These are phyloP conservation scores for Neurospora pannonica DNA, from an alignment of 495 filamentous ascomycete species.

Conservation along the genomic window DNA sequence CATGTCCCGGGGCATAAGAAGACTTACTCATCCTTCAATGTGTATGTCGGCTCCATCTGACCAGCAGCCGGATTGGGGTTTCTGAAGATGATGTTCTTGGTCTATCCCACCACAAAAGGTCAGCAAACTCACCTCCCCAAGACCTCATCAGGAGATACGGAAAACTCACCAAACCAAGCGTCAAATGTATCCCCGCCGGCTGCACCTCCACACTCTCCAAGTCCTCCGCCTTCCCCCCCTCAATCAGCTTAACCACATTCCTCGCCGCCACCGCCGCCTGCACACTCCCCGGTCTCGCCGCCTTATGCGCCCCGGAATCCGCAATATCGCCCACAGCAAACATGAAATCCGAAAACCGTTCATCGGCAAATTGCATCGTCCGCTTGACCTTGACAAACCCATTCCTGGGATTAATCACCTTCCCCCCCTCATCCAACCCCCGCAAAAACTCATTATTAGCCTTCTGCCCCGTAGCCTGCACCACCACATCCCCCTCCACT, in stretches of 20 bases:
- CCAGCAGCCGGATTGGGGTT: slow-evolving; percentile 37
- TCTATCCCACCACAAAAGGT: slow-evolving; percentile 17
- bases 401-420: slow-evolving; percentile 33
- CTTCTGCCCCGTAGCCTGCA: slow-evolving; percentile 35
- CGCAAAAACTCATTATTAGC: slow-evolving; percentile 40
- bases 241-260: slow-evolving; percentile 44
- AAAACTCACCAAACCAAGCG: slow-evolving; percentile 41
- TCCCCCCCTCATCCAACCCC: slow-evolving; percentile 19
- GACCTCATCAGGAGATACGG: neutral
- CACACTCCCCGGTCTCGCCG: slow-evolving; percentile 39
- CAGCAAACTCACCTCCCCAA: neutral
- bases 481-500: slow-evolving; percentile 12
- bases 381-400: slow-evolving; percentile 42
- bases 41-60: slow-evolving; percentile 35
- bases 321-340: slow-evolving; percentile 55
- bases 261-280: slow-evolving; percentile 46
- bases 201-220: slow-evolving; percentile 25
- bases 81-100: slow-evolving; percentile 39
- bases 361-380: slow-evolving; percentile 45
- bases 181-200: slow-evolving; percentile 39
- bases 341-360: slow-evolving; percentile 18
- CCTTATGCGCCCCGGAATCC: slow-evolving; percentile 45
- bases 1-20: neutral
- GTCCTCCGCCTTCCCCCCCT: slow-evolving; percentile 3
- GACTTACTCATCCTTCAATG: slow-evolving; percentile 37